Conservation (phyloP, 805 yeast genomes). For the Grigorovia humatica region DNA sequence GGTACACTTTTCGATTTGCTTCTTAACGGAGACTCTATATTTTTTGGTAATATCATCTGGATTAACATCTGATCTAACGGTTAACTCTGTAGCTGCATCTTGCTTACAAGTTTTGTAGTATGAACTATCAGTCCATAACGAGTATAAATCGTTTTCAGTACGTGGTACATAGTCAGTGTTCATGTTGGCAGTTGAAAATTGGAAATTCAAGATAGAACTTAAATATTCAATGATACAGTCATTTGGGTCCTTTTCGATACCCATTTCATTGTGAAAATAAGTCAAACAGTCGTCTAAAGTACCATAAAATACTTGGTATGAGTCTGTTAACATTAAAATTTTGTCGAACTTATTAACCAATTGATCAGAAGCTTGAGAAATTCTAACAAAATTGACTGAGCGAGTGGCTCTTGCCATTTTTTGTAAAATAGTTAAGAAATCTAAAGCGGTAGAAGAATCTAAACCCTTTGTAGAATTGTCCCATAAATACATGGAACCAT, state of each 20-base stretch:
- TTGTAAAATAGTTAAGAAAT: conserved; percentile 36
- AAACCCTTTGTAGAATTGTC: conserved; percentile 44
- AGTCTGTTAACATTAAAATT: conserved; percentile 37
- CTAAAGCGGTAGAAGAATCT: conserved; percentile 42
- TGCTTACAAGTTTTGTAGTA: conserved; percentile 15
- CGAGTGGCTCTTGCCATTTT: conserved; percentile 32
- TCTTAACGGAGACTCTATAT: conserved; percentile 14
- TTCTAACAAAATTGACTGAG: conserved; percentile 36
- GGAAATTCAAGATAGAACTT: conserved; percentile 44
- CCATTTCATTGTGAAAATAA: conserved; percentile 41
- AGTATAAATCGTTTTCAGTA: conserved; percentile 39
- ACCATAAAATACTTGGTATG: conserved; percentile 40
- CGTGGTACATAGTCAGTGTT: conserved; percentile 3
- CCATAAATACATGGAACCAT: conserved; percentile 42
- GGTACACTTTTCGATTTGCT: conserved; percentile 38
- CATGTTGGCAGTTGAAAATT: conserved; percentile 5
- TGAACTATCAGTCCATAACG: conserved; percentile 25
- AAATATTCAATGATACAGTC: conserved; percentile 56
- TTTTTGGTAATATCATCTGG: conserved; percentile 21
- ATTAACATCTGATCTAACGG: conserved; percentile 18
- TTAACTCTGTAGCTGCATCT: conserved; percentile 24
- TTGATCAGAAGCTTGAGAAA: conserved; percentile 40
- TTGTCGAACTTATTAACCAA: conserved; percentile 42
- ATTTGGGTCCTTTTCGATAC: conserved; percentile 40
- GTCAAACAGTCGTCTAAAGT: conserved; percentile 33